Evolutionary conservation across 2,329 filamentous ascomycete genomes (phyloP), one percentile per base, ranked within the genome.

Genomic region (Cladophialophora immunda): DNA sequence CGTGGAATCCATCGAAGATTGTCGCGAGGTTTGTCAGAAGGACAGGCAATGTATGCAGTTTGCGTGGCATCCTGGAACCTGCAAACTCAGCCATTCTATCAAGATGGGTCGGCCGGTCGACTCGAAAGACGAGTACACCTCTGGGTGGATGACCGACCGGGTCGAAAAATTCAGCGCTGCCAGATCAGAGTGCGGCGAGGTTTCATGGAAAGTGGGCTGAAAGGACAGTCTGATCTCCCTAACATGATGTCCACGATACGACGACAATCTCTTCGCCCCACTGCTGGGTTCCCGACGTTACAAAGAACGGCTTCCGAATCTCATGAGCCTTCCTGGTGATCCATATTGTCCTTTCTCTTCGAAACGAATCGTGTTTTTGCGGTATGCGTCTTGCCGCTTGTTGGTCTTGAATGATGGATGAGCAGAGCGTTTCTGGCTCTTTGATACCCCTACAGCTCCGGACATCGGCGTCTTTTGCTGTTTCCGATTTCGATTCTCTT

Each of bases 61-160:
- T 32, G 45, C 67, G 11, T 71, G 63, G 65, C 65, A 70, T 38
- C 68, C 68, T 2, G 68, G 68, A 2, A 70, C 66, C 15, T 70
- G 68, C 60, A 68, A 66, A 55, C 36, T 68, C 41, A 63, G 64
- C 36, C 29, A 63, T 38, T 54, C 66, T 11, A 65, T 70, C 57
- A 66, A 52, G 22, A 30, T 70, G 25, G 68, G 68, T 17, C 63
- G 63, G 22, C 59, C 66, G 8, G 57, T 59, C 19, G 60, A 62
- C 15, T 3, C 55, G 17, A 60, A 66, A 22, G 32, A 58, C 8
- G 66, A 70, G 29, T 64, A 54, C 53, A 62, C 55, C 22, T 70
- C 68, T 13, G 68, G 68, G 17, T 70, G 68, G 68, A 67, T 68
- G 47, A 22, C 65, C 15, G 66, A 68, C 1, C 63, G 66, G 9